These are phyloP conservation scores for Quercus tomentella DNA, from an alignment of 331 rosid species.

Conservation along the genomic window DNA sequence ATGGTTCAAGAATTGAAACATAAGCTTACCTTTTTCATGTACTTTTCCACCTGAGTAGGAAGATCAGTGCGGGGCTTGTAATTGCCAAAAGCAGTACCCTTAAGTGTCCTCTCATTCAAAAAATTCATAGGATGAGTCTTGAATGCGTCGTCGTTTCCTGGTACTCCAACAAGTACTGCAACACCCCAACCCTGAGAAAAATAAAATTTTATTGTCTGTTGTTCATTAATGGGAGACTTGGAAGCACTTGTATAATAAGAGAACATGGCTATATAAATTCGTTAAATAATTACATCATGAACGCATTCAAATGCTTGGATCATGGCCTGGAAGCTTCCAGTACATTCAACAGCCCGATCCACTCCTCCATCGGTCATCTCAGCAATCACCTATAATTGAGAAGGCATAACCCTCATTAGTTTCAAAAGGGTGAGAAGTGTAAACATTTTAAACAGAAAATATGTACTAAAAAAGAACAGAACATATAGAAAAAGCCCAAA, in stretches of 20 bases:
- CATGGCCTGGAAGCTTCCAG: constrained; percentile 90
- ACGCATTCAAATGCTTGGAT: constrained; percentile 92
- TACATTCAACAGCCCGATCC: constrained; percentile 85
- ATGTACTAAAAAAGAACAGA: too few relatives aligned
- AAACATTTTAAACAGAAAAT: not conserved
- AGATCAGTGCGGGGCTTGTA: constrained; percentile 82
- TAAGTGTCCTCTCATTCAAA: constrained; percentile 80
- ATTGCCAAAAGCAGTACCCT: constrained; percentile 94
- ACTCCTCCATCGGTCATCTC: constrained; percentile 88
- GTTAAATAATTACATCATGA: constrained; percentile 57
- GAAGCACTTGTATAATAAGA: not conserved
- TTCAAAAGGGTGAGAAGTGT: not conserved
- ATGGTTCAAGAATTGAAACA: not conserved
- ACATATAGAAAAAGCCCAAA: not conserved
- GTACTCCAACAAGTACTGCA: constrained; percentile 95
- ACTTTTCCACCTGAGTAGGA: constrained; percentile 71
- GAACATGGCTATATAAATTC: not conserved
- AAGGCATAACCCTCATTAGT: not conserved
- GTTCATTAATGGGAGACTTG: not conserved
- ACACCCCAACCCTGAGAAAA: constrained; percentile 83
- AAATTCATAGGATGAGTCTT: constrained; percentile 65
- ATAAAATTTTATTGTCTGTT: not conserved
- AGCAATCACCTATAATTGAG: constrained; percentile 54
- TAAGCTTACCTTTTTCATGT: constrained; percentile 64
- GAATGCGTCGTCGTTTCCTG: constrained; percentile 78